Conservation (phyloP, 2,329 filamentous ascomycete genomes). For the Xylariales sp. region DNA sequence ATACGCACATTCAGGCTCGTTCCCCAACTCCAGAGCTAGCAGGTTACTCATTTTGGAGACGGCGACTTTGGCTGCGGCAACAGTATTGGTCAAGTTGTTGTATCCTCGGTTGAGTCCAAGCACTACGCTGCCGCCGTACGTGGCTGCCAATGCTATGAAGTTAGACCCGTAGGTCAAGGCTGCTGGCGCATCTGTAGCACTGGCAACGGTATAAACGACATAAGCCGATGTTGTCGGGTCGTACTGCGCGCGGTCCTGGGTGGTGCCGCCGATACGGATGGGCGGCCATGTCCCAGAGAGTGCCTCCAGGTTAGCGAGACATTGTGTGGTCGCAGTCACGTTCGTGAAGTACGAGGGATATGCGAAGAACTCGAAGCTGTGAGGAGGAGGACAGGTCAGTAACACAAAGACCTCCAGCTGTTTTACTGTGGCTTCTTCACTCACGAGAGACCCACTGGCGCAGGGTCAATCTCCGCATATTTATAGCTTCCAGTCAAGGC, state of each 20-base stretch:
- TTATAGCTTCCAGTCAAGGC: constrained; percentile 4
- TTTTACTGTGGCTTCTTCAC: too few species aligned
- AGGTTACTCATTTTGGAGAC: constrained; percentile 41
- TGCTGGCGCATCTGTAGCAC: constrained; percentile 40
- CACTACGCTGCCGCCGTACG: constrained; percentile 44
- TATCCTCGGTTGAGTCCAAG: constrained; percentile 50
- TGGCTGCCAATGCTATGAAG: constrained; percentile 44
- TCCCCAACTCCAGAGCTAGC: constrained; percentile 51
- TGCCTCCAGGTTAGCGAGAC: constrained; percentile 45
- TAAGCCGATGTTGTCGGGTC: constrained; percentile 38
- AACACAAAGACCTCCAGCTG: neutral
- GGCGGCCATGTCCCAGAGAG: constrained; percentile 48
- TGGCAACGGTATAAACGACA: constrained; percentile 46
- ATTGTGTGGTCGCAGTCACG: constrained; percentile 44
- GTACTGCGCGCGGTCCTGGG: constrained; percentile 51
- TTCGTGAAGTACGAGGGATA: constrained; percentile 51
- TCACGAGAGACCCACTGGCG: constrained; percentile 37
- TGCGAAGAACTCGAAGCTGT: constrained; percentile 50
- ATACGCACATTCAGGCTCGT: constrained; percentile 50
- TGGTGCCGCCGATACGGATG: constrained; percentile 54
- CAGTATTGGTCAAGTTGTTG: constrained; percentile 49
- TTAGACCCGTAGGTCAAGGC: constrained; percentile 47
- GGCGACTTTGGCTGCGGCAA: constrained; percentile 43
- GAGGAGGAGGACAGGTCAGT: neutral
- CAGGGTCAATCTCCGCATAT: constrained; percentile 24